phyloP scores from a whole-genome alignment of 352 stramenopile genomes.

The Phytopythium delawarense region DNA sequence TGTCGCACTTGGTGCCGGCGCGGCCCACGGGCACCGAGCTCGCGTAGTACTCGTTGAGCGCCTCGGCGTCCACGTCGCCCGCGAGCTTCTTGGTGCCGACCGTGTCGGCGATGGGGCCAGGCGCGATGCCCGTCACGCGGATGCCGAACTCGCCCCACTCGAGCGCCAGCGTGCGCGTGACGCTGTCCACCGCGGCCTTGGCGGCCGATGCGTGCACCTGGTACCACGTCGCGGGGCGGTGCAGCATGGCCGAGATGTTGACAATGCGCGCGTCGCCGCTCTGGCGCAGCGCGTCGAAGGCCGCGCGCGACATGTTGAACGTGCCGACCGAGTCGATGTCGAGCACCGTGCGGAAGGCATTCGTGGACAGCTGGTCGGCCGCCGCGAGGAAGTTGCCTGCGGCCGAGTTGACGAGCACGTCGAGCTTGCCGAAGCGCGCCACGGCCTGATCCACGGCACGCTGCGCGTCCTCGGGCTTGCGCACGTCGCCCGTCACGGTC shows the following conservation, averaged over 20 bases:
- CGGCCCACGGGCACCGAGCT: constrained; percentile 63
- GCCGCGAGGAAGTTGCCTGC: constrained; percentile 93
- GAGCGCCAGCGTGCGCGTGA: constrained; percentile 93
- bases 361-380: constrained; percentile 86
- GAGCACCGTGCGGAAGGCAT: constrained; percentile 95
- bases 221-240: constrained; percentile 91
- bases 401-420: constrained; percentile 93
- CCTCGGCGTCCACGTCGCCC: constrained; percentile 35
- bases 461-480: constrained; percentile 72
- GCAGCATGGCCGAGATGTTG: constrained; percentile 95
- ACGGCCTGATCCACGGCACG: constrained; percentile 76
- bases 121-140: constrained; percentile 93
- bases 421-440: constrained; percentile 78
- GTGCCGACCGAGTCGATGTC: constrained; percentile 95
- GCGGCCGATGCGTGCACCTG: constrained; percentile 94
- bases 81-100: constrained; percentile 92
- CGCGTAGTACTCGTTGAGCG: constrained; percentile 46
- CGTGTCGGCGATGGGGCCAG: constrained; percentile 93
- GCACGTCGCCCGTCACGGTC: constrained; percentile 78
- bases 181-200: constrained; percentile 93
- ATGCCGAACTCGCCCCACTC: constrained; percentile 96
- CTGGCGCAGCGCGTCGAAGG: constrained; percentile 79
- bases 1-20: constrained; percentile 81
- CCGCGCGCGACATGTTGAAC: constrained; percentile 94
- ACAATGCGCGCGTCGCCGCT: constrained; percentile 84